phyloP scores from a whole-genome alignment of 2,329 filamentous ascomycete species.

The Penicillium sp. region DNA sequence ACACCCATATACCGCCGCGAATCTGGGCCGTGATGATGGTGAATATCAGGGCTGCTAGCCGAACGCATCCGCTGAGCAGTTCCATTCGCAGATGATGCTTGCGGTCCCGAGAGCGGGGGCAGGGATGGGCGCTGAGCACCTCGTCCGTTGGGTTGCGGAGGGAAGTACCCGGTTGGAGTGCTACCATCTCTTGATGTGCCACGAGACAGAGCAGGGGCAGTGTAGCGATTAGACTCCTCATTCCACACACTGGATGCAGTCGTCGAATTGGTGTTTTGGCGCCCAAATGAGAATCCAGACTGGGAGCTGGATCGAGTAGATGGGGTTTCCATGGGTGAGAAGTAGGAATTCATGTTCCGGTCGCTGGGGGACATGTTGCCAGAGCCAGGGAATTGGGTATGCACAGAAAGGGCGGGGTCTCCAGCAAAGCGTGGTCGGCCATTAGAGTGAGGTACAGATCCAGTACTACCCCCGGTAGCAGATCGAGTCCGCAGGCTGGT shows the following conservation, averaged over 20 bases:
- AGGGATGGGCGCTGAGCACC: conserved; percentile 72
- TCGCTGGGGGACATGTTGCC: conserved; percentile 62
- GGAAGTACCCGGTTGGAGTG: conserved; percentile 64
- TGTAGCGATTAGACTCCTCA: conserved; percentile 79
- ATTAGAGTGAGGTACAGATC: conserved; percentile 41
- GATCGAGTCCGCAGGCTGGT: conserved; percentile 76
- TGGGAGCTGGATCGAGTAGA: conserved; percentile 59
- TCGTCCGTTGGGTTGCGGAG: conserved; percentile 64
- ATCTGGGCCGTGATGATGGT: conserved; percentile 59
- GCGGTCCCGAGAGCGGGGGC: conserved; percentile 65
- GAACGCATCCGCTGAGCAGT: conserved; percentile 75
- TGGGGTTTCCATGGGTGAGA: conserved; percentile 77
- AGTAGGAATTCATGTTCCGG: conserved; percentile 79
- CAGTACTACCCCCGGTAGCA: conserved; percentile 64
- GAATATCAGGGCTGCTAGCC: conserved; percentile 94
- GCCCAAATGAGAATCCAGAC: conserved; percentile 76
- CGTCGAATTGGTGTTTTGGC: conserved; percentile 68
- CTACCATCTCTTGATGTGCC: conserved; percentile 77
- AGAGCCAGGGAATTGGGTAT: conserved; percentile 58
- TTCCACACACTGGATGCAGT: conserved; percentile 57
- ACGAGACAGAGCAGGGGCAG: conserved; percentile 82
- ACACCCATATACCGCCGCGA: conserved; percentile 55
- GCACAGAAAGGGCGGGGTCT: conserved; percentile 68
- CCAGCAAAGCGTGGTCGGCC: conserved; percentile 72
- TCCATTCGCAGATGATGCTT: conserved; percentile 53